Base-by-base conservation (phyloP, 176 grass and related monocot species). In the Hordeum marinum region DNA sequence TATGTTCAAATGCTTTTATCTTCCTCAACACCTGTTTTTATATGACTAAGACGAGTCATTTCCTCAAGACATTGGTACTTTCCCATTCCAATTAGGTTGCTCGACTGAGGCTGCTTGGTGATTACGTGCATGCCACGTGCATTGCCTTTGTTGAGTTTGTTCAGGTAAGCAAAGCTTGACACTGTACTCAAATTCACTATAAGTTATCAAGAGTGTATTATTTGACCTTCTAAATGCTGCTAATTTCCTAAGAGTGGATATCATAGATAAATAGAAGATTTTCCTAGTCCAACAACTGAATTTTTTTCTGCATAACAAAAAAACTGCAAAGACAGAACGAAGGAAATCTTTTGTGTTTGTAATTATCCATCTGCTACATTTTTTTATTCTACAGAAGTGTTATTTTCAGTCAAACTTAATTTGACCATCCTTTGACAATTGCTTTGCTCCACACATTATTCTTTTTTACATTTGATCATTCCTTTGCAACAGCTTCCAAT, bases 101-200 rank as follows among this genome's bases (percentile, higher is more conserved):
- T 90, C 87, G 88, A 77, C 78, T 97, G 90, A 97, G 95, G 87
- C 86, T 97, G 75, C 90, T 94, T 35, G 92, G 95, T 79, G 95
- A 97, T 84, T 91, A 89, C 78, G 92, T 93, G 82, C 95, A 97
- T 55, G 89, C 92, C 23, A 97, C 95, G 40, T 92, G 88, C 76
- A 97, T 97, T 6, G 88, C 90, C 18, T 97, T 97, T 68, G 95
- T 97, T 37, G 95, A 97, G 87, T 97, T 97, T 84, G 88, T 91
- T 83, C 84, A 94, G 79, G 95, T 97, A 92, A 97, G 89, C 75
- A 75, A 46, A 60, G 11, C 26, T 75, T 11, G 32, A 63, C 3
- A 41, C 79, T 63, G 80, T 83, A 81, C 48, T 90, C 37, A 41
- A 63, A 42, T 62, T 61, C 20, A 57, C 8, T 62, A 41, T 11